phyloP scores from a whole-genome alignment of 2,329 filamentous ascomycete species.

The Diaporthe eres region DNA sequence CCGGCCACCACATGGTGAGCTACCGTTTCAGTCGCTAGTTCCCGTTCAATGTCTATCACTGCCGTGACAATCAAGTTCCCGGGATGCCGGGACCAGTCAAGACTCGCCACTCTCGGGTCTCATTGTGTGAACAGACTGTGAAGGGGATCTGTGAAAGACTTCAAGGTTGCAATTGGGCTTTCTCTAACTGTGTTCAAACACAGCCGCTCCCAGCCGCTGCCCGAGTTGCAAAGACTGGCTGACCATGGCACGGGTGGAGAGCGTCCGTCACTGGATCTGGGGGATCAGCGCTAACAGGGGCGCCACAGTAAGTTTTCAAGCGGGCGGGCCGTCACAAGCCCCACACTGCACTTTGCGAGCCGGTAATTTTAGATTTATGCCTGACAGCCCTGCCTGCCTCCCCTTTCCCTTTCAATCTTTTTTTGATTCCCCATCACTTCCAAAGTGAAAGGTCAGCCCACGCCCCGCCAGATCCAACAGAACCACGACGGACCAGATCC shows the following conservation, averaged over 20 bases:
- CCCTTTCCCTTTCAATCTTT: conserved; percentile 27
- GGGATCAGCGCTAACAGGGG: conserved; percentile 32
- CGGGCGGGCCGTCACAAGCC: conserved; percentile 29
- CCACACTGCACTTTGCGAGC: conserved; percentile 20
- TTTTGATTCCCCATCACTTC: conserved; percentile 28
- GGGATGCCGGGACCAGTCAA: not conserved
- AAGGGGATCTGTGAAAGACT: not conserved
- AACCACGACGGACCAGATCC: conserved; percentile 40
- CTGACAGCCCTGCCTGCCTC: conserved; percentile 26
- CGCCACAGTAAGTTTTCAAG: conserved; percentile 20
- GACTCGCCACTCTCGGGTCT: not conserved
- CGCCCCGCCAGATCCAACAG: conserved; percentile 41
- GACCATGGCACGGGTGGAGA: conserved; percentile 19
- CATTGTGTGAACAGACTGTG: not conserved
- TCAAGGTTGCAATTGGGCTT: not conserved
- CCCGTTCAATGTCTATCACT: not conserved
- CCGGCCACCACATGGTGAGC: not conserved
- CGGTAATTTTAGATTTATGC: conserved; percentile 32
- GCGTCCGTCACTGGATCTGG: conserved; percentile 21
- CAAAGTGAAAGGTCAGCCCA: conserved; percentile 38
- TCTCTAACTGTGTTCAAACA: not conserved
- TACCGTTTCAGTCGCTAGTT: conserved; percentile 7
- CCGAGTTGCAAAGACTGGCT: not conserved
- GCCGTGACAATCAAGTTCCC: not conserved
- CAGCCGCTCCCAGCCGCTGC: conserved; percentile 23